A percentile compares a stretch with the other conserved stretches of the same genome.
Conservation (phyloP, 352 stramenopile genomes). For the Phytophthora palmivora region DNA sequence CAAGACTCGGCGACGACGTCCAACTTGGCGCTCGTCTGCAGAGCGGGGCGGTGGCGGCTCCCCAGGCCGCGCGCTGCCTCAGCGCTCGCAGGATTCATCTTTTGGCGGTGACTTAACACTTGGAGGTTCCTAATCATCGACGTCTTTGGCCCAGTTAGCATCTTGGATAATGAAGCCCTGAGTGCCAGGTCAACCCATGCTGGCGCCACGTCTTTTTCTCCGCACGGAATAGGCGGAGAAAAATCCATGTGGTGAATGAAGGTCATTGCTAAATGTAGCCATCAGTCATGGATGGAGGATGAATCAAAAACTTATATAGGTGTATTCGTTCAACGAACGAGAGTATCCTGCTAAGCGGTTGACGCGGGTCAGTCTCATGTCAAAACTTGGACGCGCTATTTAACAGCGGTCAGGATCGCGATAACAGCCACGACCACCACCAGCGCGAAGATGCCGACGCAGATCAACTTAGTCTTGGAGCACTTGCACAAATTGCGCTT, state of each 20-base stretch:
- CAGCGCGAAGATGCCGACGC: slow-evolving; percentile 53
- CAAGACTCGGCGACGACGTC: slow-evolving; percentile 30
- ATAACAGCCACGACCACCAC: slow-evolving; percentile 59
- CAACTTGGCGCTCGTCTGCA: slow-evolving; percentile 37
- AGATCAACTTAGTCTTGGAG: slow-evolving; percentile 71
- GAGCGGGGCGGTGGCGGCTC: slow-evolving; percentile 26
- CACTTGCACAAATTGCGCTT: slow-evolving; percentile 63
- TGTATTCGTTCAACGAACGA: slow-evolving; percentile 10
- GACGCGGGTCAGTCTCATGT: slow-evolving; percentile 4
- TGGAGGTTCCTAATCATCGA: slow-evolving; percentile 18
- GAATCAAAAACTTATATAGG: slow-evolving; percentile 42
- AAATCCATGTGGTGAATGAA: slow-evolving; percentile 26
- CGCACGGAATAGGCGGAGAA: slow-evolving; percentile 32
- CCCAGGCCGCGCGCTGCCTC: slow-evolving; percentile 28
- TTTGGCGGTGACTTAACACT: slow-evolving; percentile 20
- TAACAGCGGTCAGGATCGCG: slow-evolving; percentile 49
- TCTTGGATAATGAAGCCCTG: slow-evolving; percentile 40
- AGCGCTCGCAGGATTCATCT: slow-evolving; percentile 27
- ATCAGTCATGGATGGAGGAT: neutral
- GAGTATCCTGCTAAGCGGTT: slow-evolving; percentile 4
- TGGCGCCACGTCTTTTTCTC: slow-evolving; percentile 14
- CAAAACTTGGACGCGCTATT: slow-evolving; percentile 25
- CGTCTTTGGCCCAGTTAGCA: slow-evolving; percentile 13
- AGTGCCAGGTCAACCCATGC: slow-evolving; percentile 23
- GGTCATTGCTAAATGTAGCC: neutral